Base-by-base conservation (phyloP, 2,329 filamentous ascomycete genomes). In the Emergomyces pasteurianus region DNA sequence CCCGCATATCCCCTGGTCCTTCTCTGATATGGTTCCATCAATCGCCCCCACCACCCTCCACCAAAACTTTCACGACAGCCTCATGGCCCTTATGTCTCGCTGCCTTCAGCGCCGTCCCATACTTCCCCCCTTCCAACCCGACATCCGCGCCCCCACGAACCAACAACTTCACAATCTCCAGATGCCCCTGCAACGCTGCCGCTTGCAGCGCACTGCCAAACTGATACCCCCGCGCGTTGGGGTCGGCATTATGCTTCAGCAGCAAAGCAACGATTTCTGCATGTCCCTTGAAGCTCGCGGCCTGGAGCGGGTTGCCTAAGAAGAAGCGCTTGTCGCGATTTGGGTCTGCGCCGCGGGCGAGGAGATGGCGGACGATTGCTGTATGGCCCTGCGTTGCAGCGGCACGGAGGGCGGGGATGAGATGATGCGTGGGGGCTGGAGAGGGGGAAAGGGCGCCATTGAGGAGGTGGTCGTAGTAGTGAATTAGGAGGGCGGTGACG, bases 141-240 rank as follows among this genome's bases (percentile, higher is more conserved):
- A 63, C 52, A 60, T 65, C 56, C 9, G 65, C 65, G 28, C 61
- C 64, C 14, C 26, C 42, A 2, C 55, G 26, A 38, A 67, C 34
- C 21, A 67, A 59, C 36, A 61, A 9, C 21, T 61, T 16, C 9
- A 63, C 54, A 31, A 66, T 54, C 7, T 40, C 60, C 12, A 55
- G 16, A 40, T 60, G 53, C 12, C 58, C 62, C 10, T 12, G 28
- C 5, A 40, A 34, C 9, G 52, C 38, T 8, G 63, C 58, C 18
- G 46, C 42, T 43, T 61, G 58, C 28, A 63, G 40, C n/a, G 59
- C 43, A 36, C 59, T 58, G 10, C 59, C 49, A 38, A 63, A 58
- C 18, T 54, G 23, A 40, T 49, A 26, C 2, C n/a, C 1, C n/a
- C 10, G 14, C 26, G 62, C 43, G 36, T 62, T 50, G 14, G 62